Percentiles rank a stretch among this genome's conserved stretches.
phyloP scores from a whole-genome alignment of 2,329 filamentous ascomycete species.

The Cyphellophora attinorum region DNA sequence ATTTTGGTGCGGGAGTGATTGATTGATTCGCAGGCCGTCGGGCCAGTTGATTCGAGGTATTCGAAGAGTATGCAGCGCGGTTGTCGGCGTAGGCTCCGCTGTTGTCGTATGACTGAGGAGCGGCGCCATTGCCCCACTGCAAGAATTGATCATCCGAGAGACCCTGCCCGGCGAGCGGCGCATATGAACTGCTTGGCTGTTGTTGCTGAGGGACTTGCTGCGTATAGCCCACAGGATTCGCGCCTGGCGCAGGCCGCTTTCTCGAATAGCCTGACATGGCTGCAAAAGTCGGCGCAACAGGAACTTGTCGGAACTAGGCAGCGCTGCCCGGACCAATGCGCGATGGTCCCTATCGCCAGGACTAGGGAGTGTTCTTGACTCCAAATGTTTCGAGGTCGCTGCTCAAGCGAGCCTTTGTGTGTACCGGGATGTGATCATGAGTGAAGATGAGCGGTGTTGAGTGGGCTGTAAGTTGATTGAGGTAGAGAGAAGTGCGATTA shows the following conservation, averaged over 20 bases:
- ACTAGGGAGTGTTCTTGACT: too few relatives aligned
- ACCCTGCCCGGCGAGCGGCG: constrained; percentile 29
- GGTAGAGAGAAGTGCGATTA: too few relatives aligned
- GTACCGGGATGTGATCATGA: too few relatives aligned
- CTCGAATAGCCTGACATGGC: constrained; percentile 37
- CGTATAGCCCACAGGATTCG: constrained; percentile 52
- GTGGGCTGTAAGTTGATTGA: too few relatives aligned
- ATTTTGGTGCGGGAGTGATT: constrained; percentile 7
- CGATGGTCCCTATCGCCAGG: too few relatives aligned
- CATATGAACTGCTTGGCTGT: constrained; percentile 30
- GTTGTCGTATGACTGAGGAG: constrained; percentile 39
- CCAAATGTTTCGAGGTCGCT: too few relatives aligned
- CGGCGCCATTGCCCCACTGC: constrained; percentile 34
- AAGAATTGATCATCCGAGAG: constrained; percentile 44
- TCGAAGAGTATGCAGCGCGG: constrained; percentile 25
- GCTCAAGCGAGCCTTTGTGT: too few relatives aligned
- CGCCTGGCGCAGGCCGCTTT: constrained; percentile 67
- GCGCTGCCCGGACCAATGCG: too few relatives aligned
- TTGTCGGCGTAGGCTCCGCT: constrained; percentile 44
- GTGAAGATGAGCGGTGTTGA: too few relatives aligned
- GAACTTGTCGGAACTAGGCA: too few relatives aligned
- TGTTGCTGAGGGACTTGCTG: constrained; percentile 40
- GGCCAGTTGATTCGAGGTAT: constrained; percentile 31
- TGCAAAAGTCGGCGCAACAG: too few relatives aligned
- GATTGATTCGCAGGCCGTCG: constrained; percentile 29